Percentiles rank a stretch among this genome's conserved stretches.
Evolutionary conservation across 371 early-diverging fungal genomes (phyloP).

Genomic region (Chytridiales sp.): DNA sequence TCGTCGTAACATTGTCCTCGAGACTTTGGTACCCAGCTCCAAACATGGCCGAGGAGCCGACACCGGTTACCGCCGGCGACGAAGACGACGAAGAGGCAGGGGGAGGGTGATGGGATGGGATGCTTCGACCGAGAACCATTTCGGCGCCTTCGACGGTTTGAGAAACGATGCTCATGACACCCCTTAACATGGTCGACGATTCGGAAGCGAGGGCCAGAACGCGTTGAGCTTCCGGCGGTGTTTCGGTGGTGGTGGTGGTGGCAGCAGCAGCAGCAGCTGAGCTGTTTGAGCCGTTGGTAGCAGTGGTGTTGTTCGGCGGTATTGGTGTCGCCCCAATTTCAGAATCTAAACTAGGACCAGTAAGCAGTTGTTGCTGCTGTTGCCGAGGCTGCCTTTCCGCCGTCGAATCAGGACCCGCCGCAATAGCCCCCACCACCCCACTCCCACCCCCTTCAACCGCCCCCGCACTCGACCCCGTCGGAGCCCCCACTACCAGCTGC

Average conservation of each 20-base stretch:
- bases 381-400: background rate
- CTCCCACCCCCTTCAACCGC: too few species aligned
- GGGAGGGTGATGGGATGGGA: too few species aligned
- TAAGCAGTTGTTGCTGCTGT: background rate
- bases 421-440: conserved; percentile 3
- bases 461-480: too few species aligned
- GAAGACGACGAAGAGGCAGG: too few species aligned
- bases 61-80: too few species aligned
- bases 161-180: conserved; percentile 76
- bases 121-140: conserved; percentile 36
- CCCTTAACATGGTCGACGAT: conserved; percentile 75
- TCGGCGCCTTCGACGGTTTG: conserved; percentile 81
- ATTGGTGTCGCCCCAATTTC: conserved; percentile 18
- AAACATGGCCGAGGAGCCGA: too few species aligned
- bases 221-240: conserved; percentile 56
- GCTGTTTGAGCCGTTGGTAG: conserved; percentile 4
- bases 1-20: too few species aligned
- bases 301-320: conserved; percentile 2
- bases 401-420: background rate
- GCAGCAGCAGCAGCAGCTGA: conserved; percentile 49
- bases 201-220: conserved; percentile 79
- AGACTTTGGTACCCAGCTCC: too few species aligned
- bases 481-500: too few species aligned
- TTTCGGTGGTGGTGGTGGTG: conserved; percentile 32
- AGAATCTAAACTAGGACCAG: too few species aligned